Percentiles rank a stretch among this genome's conserved stretches.
Evolutionary conservation across 2,329 filamentous ascomycete genomes (phyloP).

Genomic region (Neopestalotiopsis sp.): DNA sequence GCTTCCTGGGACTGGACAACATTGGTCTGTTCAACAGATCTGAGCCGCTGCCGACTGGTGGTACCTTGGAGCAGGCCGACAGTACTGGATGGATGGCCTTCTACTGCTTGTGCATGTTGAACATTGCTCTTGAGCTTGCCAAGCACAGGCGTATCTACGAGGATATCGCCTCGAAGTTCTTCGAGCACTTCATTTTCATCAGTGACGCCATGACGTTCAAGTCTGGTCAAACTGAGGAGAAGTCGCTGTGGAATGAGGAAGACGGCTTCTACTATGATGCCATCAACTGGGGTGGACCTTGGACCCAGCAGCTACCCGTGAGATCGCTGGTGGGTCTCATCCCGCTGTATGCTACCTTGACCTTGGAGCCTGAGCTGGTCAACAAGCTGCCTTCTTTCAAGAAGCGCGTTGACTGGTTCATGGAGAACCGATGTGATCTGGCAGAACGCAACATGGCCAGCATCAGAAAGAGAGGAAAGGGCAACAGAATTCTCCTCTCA

Average conservation of each 20-base stretch:
- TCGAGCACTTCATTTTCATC: slow-evolving; percentile 98
- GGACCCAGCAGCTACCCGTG: slow-evolving; percentile 90
- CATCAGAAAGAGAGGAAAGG: slow-evolving; percentile 89
- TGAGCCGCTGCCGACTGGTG: slow-evolving; percentile 90
- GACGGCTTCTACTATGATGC: slow-evolving; percentile 99
- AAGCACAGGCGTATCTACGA: slow-evolving; percentile 96
- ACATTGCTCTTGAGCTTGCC: slow-evolving; percentile 92
- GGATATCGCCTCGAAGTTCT: slow-evolving; percentile 97
- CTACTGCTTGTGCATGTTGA: slow-evolving; percentile 95
- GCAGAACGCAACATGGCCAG: slow-evolving; percentile 94
- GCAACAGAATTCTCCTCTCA: slow-evolving; percentile 83
- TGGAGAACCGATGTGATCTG: slow-evolving; percentile 83
- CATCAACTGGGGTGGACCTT: slow-evolving; percentile 93
- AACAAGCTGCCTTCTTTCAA: slow-evolving; percentile 93
- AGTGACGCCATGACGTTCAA: slow-evolving; percentile 95
- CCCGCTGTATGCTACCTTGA: slow-evolving; percentile 89
- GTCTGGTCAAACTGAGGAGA: slow-evolving; percentile 71
- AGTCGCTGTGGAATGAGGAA: slow-evolving; percentile 93
- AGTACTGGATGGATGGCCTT: slow-evolving; percentile 99
- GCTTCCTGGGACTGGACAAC: slow-evolving; percentile 94
- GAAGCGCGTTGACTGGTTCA: slow-evolving; percentile 91
- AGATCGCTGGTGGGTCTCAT: slow-evolving; percentile 92
- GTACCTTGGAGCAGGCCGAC: slow-evolving; percentile 93
- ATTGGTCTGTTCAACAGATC: slow-evolving; percentile 98
- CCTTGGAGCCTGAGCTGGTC: slow-evolving; percentile 90